Percentiles rank a stretch among this genome's conserved stretches.
Conservation (phyloP, 2,329 filamentous ascomycete species). For the Paramyrothecium roridum region DNA sequence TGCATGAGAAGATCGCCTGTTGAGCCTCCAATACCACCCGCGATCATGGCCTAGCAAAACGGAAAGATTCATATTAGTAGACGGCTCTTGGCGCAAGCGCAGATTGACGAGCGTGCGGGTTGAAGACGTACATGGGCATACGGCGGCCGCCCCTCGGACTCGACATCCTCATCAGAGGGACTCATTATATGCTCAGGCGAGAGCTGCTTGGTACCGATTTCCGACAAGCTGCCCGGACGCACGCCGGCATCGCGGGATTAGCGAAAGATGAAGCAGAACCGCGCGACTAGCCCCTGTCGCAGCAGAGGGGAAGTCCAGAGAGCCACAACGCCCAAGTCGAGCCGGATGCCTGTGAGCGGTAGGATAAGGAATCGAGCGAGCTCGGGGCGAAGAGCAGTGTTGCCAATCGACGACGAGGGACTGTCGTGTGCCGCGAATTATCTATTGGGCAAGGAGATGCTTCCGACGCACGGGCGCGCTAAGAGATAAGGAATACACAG, state of each 20-base stretch:
- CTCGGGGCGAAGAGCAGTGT: too few relatives aligned
- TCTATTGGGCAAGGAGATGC: too few relatives aligned
- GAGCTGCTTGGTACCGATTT: conserved; percentile 19
- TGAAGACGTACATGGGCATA: conserved; percentile 36
- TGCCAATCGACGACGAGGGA: too few relatives aligned
- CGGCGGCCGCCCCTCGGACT: conserved; percentile 39
- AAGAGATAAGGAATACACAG: too few relatives aligned
- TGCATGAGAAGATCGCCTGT: conserved; percentile 98
- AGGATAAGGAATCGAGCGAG: too few relatives aligned
- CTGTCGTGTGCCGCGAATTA: too few relatives aligned
- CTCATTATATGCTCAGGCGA: conserved; percentile 28
- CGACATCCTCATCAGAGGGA: conserved; percentile 27
- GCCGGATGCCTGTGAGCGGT: too few relatives aligned
- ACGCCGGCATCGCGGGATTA: conserved; percentile 29
- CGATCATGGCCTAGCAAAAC: conserved; percentile 78
- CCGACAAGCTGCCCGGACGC: conserved; percentile 19
- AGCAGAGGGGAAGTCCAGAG: too few relatives aligned
- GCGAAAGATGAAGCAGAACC: conserved; percentile 2
- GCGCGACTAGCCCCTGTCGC: background rate
- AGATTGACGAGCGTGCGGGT: background rate
- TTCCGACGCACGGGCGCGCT: too few relatives aligned
- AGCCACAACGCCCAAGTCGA: too few relatives aligned
- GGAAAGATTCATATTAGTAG: background rate
- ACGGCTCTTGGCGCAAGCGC: background rate
- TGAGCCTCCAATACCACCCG: conserved; percentile 86